These are phyloP conservation scores for Austroboletus sp. DNA, from an alignment of 1,284 basidiomycete species.

Conservation along the genomic window DNA sequence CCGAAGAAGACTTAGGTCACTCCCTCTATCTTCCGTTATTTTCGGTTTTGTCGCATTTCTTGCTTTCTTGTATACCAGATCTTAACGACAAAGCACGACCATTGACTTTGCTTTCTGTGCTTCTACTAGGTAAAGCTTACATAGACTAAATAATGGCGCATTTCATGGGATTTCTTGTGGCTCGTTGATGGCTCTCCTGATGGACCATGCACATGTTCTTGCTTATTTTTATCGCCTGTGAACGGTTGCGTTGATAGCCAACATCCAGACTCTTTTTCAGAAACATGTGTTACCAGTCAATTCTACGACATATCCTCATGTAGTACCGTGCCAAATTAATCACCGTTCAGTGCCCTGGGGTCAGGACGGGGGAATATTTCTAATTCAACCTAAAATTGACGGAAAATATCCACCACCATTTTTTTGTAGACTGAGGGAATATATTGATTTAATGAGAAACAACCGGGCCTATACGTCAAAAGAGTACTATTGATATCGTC, in stretches of 20 bases:
- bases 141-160: constrained; percentile 34
- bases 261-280: constrained; percentile 18
- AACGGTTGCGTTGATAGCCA: constrained; percentile 20
- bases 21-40: constrained; percentile 8
- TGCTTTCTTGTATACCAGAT: constrained; percentile 35
- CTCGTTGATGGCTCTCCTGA: constrained; percentile 7
- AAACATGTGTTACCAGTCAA: constrained; percentile 24
- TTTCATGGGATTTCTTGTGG: constrained; percentile 24
- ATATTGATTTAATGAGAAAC: constrained; percentile 1
- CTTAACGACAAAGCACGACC: constrained; percentile 27
- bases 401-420: constrained; percentile 17
- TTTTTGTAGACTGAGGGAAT: constrained; percentile 9
- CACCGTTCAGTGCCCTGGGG: constrained; percentile 27
- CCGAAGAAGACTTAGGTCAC: constrained; percentile 48
- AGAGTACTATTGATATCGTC: constrained; percentile 19
- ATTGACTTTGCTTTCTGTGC: constrained; percentile 31
- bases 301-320: constrained; percentile 31
- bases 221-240: constrained; percentile 33
- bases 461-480: constrained; percentile 30
- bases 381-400: constrained; percentile 21
- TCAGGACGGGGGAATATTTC: constrained; percentile 18
- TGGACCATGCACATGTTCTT: constrained; percentile 16
- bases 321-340: constrained; percentile 30
- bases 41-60: constrained; percentile 24
- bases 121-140: constrained; percentile 33